Evolutionary conservation across 139 green algal species (phyloP).

Genomic region (Auxenochlorella pyrenoidosa): DNA sequence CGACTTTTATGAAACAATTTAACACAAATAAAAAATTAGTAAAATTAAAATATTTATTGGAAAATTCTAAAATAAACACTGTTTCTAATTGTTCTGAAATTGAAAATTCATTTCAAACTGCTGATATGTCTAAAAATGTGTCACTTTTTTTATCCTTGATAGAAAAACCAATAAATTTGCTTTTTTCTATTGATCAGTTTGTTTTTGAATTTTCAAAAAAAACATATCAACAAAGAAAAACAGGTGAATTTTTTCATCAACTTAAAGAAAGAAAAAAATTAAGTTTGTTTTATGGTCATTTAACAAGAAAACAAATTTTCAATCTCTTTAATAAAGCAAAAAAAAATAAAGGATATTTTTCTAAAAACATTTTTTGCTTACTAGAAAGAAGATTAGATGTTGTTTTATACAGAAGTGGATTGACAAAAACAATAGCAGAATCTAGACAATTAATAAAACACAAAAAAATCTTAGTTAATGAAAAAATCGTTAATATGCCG

Average conservation of each 20-base stretch:
- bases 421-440: conserved; percentile 34
- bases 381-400: conserved; percentile 29
- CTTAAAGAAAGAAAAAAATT: conserved; percentile 45
- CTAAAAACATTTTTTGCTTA: conserved; percentile 37
- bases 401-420: conserved; percentile 35
- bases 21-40: conserved; percentile 17
- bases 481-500: conserved; percentile 20
- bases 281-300: conserved; percentile 40
- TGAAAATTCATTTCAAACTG: conserved; percentile 17
- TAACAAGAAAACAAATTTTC: conserved; percentile 34
- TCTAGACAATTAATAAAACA: conserved; percentile 33
- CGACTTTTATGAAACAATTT: conserved; percentile 13
- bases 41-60: conserved; percentile 27
- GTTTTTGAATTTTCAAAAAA: conserved; percentile 38
- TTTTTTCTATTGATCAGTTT: conserved; percentile 49
- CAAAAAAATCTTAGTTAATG: conserved; percentile 34
- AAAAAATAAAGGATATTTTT: conserved; percentile 29
- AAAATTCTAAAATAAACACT: conserved; percentile 21
- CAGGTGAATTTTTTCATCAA: conserved; percentile 27
- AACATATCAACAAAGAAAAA: conserved; percentile 31
- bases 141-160: conserved; percentile 24
- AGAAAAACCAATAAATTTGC: conserved; percentile 38
- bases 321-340: conserved; percentile 1
- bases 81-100: conserved; percentile 7
- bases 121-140: conserved; percentile 17